A percentile compares a stretch with the other conserved stretches of the same genome.
Conservation (phyloP, 108 stramenopile species). For the Nitzschia sp. region DNA sequence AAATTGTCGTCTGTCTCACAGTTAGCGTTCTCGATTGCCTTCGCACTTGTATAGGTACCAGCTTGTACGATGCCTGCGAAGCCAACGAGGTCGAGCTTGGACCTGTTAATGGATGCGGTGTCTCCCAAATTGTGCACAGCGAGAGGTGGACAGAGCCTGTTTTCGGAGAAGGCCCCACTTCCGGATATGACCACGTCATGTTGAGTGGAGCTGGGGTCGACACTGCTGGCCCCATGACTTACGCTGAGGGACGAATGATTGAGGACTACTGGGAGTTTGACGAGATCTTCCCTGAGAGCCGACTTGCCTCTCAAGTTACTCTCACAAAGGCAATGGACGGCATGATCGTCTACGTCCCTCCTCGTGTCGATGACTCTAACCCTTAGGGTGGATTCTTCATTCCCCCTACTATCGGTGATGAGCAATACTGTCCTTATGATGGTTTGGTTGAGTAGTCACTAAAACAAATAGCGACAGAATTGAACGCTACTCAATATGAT, state of each 20-base stretch:
- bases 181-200: conserved; percentile 86
- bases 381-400: conserved; percentile 42
- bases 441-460: no score
- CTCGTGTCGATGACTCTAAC: conserved; percentile 78
- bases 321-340: conserved; percentile 86
- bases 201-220: conserved; percentile 64
- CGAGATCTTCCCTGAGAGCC: conserved; percentile 74
- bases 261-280: conserved; percentile 87
- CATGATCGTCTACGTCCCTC: conserved; percentile 88
- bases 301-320: conserved; percentile 68
- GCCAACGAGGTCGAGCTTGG: conserved; percentile 83
- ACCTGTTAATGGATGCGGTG: conserved; percentile 54
- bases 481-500: no score
- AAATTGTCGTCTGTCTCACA: background rate
- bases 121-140: conserved; percentile 52
- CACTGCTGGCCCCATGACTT: conserved; percentile 51
- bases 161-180: conserved; percentile 81
- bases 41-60: conserved; percentile 39
- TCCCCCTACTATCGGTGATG: no score
- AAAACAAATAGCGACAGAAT: no score
- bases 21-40: background rate
- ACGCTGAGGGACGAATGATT: conserved; percentile 57
- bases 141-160: conserved; percentile 81
- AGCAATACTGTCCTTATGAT: no score
- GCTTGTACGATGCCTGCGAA: conserved; percentile 71